phyloP scores from a whole-genome alignment of 305 asterid species.

The Solanum chacoense region DNA sequence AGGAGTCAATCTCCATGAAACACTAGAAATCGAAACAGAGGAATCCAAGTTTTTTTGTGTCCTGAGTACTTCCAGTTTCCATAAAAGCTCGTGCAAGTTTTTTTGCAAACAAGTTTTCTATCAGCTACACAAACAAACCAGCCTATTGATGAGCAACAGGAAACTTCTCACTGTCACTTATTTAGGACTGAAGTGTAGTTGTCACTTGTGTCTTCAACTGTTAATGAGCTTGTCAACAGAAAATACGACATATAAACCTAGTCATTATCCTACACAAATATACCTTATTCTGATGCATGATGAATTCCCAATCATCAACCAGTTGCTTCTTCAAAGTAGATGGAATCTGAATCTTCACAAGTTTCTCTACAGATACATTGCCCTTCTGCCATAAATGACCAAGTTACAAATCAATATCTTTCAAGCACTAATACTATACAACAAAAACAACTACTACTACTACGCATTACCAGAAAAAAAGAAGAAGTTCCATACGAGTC shows the following conservation, averaged over 20 bases:
- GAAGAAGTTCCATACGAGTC: not conserved
- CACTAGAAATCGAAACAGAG: not conserved
- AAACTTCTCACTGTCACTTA: not conserved
- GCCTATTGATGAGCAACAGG: not conserved
- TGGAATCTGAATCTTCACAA: constrained; percentile 66
- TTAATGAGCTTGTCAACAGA: not conserved
- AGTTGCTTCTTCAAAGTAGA: constrained; percentile 63
- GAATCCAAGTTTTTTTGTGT: not conserved
- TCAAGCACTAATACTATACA: not conserved
- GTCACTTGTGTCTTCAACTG: not conserved
- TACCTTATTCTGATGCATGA: constrained; percentile 87
- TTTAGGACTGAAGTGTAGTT: not conserved
- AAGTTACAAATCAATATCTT: constrained; percentile 8
- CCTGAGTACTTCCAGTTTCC: not conserved
- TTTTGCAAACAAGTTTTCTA: not conserved
- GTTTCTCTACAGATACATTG: constrained; percentile 48
- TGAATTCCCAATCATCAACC: constrained; percentile 72
- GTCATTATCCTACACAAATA: not conserved
- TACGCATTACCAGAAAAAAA: not conserved
- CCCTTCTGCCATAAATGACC: constrained; percentile 26
- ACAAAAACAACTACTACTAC: not conserved
- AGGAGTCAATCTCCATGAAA: not conserved
- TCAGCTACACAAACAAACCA: not conserved
- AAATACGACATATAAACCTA: not conserved
- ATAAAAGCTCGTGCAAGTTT: not conserved